These are phyloP conservation scores for Boletus pseudo-olivaceus DNA, from an alignment of 768 basidiomycete species.

Conservation along the genomic window DNA sequence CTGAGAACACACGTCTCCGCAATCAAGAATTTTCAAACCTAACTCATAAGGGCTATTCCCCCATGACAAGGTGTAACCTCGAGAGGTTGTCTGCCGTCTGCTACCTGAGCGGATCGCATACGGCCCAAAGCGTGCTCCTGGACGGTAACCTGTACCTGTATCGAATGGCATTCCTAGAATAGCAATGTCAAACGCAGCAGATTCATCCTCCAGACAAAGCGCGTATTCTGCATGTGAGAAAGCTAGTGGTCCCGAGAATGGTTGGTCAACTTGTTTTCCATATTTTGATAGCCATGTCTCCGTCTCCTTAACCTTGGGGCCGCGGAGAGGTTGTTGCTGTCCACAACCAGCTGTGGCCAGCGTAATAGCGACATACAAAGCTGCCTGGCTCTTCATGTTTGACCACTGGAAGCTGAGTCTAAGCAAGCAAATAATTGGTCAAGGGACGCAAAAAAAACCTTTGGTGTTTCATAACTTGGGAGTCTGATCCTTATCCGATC, in stretches of 20 bases:
- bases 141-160: conserved; percentile 52
- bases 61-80: conserved; percentile 72
- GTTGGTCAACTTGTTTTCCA: conserved; percentile 67
- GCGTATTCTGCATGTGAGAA: conserved; percentile 80
- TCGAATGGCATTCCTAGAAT: conserved; percentile 81
- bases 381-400: conserved; percentile 11
- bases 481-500: not conserved
- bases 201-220: conserved; percentile 23
- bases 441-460: not conserved
- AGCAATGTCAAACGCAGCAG: conserved; percentile 50
- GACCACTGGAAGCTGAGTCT: not conserved
- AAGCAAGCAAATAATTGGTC: not conserved
- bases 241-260: conserved; percentile 75
- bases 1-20: conserved; percentile 61
- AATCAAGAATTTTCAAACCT: conserved; percentile 67
- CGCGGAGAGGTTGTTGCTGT: conserved; percentile 15
- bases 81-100: conserved; percentile 57
- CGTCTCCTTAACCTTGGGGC: not conserved
- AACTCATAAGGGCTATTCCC: conserved; percentile 58
- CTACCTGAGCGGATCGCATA: conserved; percentile 81
- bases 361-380: not conserved
- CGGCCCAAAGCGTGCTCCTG: conserved; percentile 84
- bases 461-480: not conserved
- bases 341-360: conserved; percentile 1
- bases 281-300: conserved; percentile 70